Evolutionary conservation across 1,139 yeast genomes (phyloP).

Genomic region (Kurtzmaniella quercitrusa): DNA sequence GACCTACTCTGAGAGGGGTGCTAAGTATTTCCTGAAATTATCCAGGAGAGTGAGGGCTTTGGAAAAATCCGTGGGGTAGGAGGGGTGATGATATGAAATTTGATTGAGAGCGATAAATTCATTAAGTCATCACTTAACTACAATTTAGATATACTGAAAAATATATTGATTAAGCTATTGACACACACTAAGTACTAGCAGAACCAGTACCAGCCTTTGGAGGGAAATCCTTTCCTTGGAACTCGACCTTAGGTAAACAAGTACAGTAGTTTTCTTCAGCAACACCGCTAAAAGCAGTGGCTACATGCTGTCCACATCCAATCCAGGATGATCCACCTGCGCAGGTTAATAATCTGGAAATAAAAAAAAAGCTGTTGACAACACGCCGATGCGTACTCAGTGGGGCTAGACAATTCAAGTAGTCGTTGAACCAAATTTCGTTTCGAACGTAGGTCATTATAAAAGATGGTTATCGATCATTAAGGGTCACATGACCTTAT

Average conservation of each 20-base stretch:
- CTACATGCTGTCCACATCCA: conserved; percentile 46
- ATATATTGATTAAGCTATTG: not conserved
- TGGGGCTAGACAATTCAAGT: no score
- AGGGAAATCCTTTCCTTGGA: conserved; percentile 8
- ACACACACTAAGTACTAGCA: not conserved
- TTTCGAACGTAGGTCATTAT: not conserved
- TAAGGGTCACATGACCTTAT: not conserved
- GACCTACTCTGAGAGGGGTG: not conserved
- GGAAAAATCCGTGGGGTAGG: no score
- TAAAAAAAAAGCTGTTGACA: not conserved
- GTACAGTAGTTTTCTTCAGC: conserved; percentile 36
- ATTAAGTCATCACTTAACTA: no score
- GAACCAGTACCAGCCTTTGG: conserved; percentile 7
- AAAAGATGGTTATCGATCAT: no score
- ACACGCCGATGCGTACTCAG: no score
- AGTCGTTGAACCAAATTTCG: no score
- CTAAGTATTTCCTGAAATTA: no score
- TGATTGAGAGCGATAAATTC: no score
- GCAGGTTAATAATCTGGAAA: not conserved
- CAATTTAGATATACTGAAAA: no score
- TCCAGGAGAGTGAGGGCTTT: no score
- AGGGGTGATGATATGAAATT: no score
- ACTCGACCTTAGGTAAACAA: conserved; percentile 16
- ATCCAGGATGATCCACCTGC: conserved; percentile 34
- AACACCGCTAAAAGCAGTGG: conserved; percentile 32